Base-by-base conservation (phyloP, 2,329 filamentous ascomycete species). In the Penicillium vulpinum region DNA sequence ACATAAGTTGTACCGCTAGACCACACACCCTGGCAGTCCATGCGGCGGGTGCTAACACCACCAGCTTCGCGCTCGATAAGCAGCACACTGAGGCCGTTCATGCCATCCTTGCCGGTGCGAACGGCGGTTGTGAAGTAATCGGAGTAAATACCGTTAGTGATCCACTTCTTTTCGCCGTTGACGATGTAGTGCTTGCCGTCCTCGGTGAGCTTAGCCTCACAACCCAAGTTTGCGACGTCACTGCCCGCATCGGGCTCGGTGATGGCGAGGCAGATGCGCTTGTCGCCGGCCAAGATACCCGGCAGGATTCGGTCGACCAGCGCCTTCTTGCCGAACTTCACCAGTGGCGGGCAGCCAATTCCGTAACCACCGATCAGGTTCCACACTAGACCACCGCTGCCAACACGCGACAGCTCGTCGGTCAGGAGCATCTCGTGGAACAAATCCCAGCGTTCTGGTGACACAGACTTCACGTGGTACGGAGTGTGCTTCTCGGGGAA, bases 91-190 rank as follows among this genome's bases (percentile, higher is more conserved):
- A 99, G 83, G 58, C 94, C 94, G 71, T 93, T 92, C 92, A 97
- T 97, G 65, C 94, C 94, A 24, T 85, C 81, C 33, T 87, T 88
- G 62, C 89, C 92, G 7, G 94, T 99, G 59, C 94, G 88, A 38
- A 99, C 94, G 26, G 93, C 94, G 15, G 91, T 95, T 54, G 94
- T 97, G 82, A 97, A 97, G 81, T 97, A 99, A 76, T 99, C 94
- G 61, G 83, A 85, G 91, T 92, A 97, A 70, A 97, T 86, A 70
- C 94, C 94, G 78, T 99, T 99, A 70, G 93, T 97, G 77, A 97
- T 97, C 93, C 94, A 97, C 81, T 99, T 99, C 89, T 99, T 97
- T 85, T 97, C 93, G 54, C 94, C 94, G 72, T 97, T 99, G 78
- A 99, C 94, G 66, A 97, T 97, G 78, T 95, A 99, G 80, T 97